Evolutionary conservation across 2,329 filamentous ascomycete species (phyloP).

Genomic region (Fusarium nanum): DNA sequence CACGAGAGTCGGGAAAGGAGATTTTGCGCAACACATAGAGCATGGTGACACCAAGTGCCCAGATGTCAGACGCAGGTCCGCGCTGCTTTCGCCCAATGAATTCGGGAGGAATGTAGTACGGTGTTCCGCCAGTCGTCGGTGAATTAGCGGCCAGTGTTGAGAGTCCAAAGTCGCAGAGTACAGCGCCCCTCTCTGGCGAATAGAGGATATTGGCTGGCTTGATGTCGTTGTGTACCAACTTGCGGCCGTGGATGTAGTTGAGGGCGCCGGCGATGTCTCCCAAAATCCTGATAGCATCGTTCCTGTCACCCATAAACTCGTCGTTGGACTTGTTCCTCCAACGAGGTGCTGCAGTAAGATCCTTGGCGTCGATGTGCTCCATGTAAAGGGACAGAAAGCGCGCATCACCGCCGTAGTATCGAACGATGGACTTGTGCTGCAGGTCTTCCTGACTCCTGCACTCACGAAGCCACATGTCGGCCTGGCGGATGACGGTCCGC

Average conservation of each 20-base stretch:
- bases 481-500: slow-evolving; percentile 68
- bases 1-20: slow-evolving; percentile 64
- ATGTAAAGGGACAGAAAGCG: slow-evolving; percentile 70
- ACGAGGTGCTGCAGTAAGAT: slow-evolving; percentile 61
- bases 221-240: slow-evolving; percentile 70
- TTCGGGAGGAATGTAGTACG: slow-evolving; percentile 71
- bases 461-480: slow-evolving; percentile 70
- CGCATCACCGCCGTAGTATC: slow-evolving; percentile 69
- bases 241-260: slow-evolving; percentile 65
- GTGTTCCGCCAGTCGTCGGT: slow-evolving; percentile 66
- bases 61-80: slow-evolving; percentile 67
- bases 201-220: slow-evolving; percentile 72
- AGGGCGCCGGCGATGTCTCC: slow-evolving; percentile 66
- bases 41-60: slow-evolving; percentile 71
- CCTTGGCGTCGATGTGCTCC: slow-evolving; percentile 69
- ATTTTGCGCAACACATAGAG: slow-evolving; percentile 69
- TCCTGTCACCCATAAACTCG: slow-evolving; percentile 61
- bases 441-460: slow-evolving; percentile 66
- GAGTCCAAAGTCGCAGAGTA: slow-evolving; percentile 71
- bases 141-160: slow-evolving; percentile 61
- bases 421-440: slow-evolving; percentile 68
- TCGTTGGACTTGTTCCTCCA: slow-evolving; percentile 63
- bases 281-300: slow-evolving; percentile 64
- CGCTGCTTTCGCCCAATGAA: slow-evolving; percentile 67
- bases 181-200: slow-evolving; percentile 67